Conservation (phyloP, 2,329 filamentous ascomycete species). For the Venturia effusa region DNA sequence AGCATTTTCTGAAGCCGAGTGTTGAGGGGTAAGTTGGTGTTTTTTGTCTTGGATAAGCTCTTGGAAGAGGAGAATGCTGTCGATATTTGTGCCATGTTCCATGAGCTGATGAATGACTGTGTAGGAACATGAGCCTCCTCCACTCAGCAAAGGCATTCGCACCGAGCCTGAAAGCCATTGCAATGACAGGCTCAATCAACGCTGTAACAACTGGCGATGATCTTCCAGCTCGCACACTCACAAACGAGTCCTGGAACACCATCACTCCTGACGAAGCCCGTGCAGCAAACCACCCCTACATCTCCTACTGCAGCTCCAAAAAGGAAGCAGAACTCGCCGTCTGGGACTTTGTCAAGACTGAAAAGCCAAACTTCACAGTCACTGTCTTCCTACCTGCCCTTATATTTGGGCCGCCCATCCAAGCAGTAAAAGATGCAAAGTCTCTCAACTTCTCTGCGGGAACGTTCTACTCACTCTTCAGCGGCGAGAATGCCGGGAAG, state of each 20-base stretch:
- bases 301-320: constrained; percentile 46
- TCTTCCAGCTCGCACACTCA: constrained; percentile 14
- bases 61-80: too few species aligned
- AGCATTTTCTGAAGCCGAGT: constrained; percentile 17
- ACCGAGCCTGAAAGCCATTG: constrained; percentile 20
- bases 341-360: constrained; percentile 39
- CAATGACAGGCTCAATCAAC: constrained; percentile 21
- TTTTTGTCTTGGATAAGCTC: neutral
- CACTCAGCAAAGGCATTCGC: constrained; percentile 19
- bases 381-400: constrained; percentile 46
- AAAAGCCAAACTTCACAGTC: constrained; percentile 39
- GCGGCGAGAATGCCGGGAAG: constrained; percentile 51
- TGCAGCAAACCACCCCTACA: constrained; percentile 27
- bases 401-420: constrained; percentile 44
- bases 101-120: constrained; percentile 10
- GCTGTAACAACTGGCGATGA: constrained; percentile 20
- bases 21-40: neutral
- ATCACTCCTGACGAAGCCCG: constrained; percentile 32
- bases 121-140: constrained; percentile 16
- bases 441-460: constrained; percentile 56
- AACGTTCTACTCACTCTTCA: constrained; percentile 40
- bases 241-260: constrained; percentile 41
- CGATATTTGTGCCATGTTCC: too few species aligned
- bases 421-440: constrained; percentile 60
- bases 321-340: constrained; percentile 43